Percentiles rank a stretch among this genome's conserved stretches.
phyloP scores from a whole-genome alignment of 805 yeast genomes.

The Ogataea methylovora region DNA sequence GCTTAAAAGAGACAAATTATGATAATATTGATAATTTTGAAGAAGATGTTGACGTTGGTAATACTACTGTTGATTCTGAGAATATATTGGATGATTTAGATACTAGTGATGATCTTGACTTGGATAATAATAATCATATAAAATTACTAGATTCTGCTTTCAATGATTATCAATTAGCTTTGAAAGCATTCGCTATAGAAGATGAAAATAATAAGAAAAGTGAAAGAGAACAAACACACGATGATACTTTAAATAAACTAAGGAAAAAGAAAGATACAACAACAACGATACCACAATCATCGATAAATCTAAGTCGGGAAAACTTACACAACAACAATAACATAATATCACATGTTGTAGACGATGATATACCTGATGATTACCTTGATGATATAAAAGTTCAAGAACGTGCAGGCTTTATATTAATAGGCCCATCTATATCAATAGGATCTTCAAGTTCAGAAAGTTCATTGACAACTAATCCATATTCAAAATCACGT shows the following conservation, averaged over 20 bases:
- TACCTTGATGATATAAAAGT: neutral
- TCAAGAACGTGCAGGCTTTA: slow-evolving; percentile 1
- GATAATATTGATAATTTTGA: neutral
- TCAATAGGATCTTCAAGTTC: neutral
- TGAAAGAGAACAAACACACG: neutral
- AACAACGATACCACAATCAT: neutral
- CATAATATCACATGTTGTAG: neutral
- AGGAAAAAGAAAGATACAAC: neutral
- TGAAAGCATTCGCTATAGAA: slow-evolving; percentile 3
- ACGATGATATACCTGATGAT: neutral
- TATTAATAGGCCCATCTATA: neutral
- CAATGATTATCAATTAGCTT: slow-evolving; percentile 4
- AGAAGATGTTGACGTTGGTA: neutral
- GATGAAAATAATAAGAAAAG: neutral
- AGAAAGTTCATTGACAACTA: neutral
- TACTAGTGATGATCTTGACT: neutral
- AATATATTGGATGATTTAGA: slow-evolving; percentile 2
- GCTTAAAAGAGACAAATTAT: too few species aligned
- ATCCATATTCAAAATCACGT: neutral
- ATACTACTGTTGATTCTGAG: neutral
- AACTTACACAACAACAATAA: neutral
- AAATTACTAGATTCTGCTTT: slow-evolving; percentile 3
- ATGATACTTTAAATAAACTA: neutral
- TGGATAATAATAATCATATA: neutral
- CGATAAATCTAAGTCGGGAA: neutral